Evolutionary conservation across 345 rosid genomes (phyloP), one percentile per base, ranked within the genome.

Genomic region (Dimocarpus longan): DNA sequence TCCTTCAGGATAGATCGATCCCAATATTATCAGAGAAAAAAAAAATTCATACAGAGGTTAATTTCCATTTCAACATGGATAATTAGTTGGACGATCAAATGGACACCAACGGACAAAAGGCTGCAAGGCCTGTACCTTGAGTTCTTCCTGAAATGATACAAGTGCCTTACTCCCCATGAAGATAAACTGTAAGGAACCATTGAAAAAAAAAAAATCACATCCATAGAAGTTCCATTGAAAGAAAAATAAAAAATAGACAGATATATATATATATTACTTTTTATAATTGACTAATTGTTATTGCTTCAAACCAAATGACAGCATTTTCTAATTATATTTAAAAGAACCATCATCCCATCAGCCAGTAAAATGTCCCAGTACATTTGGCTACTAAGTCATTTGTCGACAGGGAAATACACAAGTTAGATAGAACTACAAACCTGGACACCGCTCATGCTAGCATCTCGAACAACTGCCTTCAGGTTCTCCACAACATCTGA

Each of bases 401-500:
- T 50, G 39, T 21, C 24, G 3, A 10, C 12, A 28, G 5, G 32
- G 15, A 63, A 79, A 60, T 74, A 64, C 24, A 68, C 4, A 46
- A 69, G 48, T 24, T 8, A 28, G 18, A 71, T 16, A 80, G 60
- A 68, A 83, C 65, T 73, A 83, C 26, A 66, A 70, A 90, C 97
- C 97, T 92, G 93, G 78, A 80, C 80, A 76, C 69, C 82, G 28
- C 56, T 85, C 79, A 44, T 70, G 5, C 66, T 76, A 76, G 83
- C 74, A 75, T 77, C 81, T 82, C 57, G 69, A 50, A 89, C 81
- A 75, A 73, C 79, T 73, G 82, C 81, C 83, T 83, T 88, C 83
- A 90, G 74, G n/a, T 80, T 85, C 80, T 89, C 84, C 46, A 80
- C 85, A 77, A 74, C 82, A 83, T 86, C 93, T 21, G 85, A 85